These are phyloP conservation scores for Botrytis deweyae DNA, from an alignment of 2,329 filamentous ascomycete genomes.

Conservation along the genomic window DNA sequence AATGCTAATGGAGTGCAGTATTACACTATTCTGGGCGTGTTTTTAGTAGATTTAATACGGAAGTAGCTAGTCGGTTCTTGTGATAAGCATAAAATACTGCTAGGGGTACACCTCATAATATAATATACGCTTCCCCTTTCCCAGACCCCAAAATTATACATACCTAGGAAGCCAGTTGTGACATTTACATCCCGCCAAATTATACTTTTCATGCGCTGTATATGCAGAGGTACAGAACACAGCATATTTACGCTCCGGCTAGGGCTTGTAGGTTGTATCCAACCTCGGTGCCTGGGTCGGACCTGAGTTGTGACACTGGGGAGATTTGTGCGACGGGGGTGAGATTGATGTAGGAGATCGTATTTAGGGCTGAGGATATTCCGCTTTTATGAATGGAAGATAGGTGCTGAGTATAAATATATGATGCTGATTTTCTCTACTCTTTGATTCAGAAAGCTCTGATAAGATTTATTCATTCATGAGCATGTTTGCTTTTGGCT, in stretches of 20 bases:
- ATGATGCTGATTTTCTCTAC: background rate
- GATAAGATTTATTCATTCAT: background rate
- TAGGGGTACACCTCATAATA: background rate
- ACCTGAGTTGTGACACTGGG: background rate
- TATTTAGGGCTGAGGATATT: conserved; percentile 10
- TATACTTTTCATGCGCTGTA: background rate
- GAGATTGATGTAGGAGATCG: background rate
- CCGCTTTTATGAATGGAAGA: background rate
- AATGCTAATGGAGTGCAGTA: background rate
- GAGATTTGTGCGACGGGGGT: background rate
- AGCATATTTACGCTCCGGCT: background rate
- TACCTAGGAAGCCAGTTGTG: too few species aligned
- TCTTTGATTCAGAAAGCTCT: background rate
- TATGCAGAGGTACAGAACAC: background rate
- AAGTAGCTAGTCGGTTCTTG: background rate
- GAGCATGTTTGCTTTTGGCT: background rate
- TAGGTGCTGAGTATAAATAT: background rate
- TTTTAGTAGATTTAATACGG: background rate
- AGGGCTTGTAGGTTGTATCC: background rate
- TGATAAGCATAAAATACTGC: background rate
- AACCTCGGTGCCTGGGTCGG: background rate
- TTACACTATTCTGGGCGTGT: background rate
- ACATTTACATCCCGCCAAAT: background rate
- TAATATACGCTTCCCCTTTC: background rate
- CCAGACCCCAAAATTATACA: background rate